phyloP scores from a whole-genome alignment of 345 rosid genomes.

The Rhodamnia argentea region DNA sequence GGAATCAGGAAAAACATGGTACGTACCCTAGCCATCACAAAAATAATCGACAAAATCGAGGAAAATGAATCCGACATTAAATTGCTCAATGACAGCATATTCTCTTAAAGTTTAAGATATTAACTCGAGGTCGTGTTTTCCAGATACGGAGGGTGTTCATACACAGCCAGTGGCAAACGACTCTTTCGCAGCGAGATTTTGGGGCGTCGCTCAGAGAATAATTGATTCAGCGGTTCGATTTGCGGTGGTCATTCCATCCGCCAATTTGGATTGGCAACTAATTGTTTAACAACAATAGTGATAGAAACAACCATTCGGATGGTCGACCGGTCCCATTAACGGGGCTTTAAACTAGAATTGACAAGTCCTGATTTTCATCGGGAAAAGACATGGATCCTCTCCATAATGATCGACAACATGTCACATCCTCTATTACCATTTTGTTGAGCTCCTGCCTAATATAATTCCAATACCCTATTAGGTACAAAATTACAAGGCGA shows the following conservation, averaged over 20 bases:
- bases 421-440: not conserved
- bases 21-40: too few species aligned
- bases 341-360: not conserved
- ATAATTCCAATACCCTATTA: not conserved
- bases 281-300: not conserved
- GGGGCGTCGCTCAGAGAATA: not conserved
- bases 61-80: too few species aligned
- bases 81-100: too few species aligned
- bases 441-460: not conserved
- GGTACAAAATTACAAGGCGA: not conserved
- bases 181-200: not conserved
- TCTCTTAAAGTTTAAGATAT: too few species aligned
- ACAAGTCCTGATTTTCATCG: not conserved
- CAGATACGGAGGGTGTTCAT: not conserved
- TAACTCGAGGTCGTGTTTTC: not conserved
- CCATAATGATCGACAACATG: not conserved
- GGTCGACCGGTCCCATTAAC: not conserved
- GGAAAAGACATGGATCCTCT: not conserved
- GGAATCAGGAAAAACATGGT: too few species aligned
- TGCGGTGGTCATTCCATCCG: not conserved
- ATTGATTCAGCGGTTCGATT: not conserved
- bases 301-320: too few species aligned
- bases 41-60: too few species aligned
- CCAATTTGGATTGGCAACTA: not conserved
- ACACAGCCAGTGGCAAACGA: not conserved